Conservation (phyloP, 345 rosid species). For the Lumnitzera littorea region DNA sequence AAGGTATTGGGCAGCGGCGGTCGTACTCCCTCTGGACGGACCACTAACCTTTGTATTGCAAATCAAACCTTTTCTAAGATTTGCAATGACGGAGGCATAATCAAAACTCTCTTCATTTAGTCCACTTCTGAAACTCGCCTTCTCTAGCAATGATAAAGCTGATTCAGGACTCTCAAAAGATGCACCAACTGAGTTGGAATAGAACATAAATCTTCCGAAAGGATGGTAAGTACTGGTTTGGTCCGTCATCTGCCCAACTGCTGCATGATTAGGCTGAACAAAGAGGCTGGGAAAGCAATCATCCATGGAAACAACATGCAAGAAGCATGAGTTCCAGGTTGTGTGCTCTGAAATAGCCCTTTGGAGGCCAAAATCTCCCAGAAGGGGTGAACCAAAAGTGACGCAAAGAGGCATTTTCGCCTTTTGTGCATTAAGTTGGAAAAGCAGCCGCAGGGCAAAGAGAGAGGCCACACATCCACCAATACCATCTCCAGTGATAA, state of each 20-base stretch:
- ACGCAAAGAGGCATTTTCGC: conserved; percentile 44
- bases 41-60: neutral
- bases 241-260: neutral
- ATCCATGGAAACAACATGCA: conserved; percentile 34
- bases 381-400: conserved; percentile 60
- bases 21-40: conserved; percentile 17
- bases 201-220: conserved; percentile 49
- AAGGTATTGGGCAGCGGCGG: neutral
- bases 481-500: conserved; percentile 49
- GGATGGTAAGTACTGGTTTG: conserved; percentile 25
- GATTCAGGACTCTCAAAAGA: conserved; percentile 45
- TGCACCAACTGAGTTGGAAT: conserved; percentile 23
- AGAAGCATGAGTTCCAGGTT: conserved; percentile 42
- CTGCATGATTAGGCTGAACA: neutral
- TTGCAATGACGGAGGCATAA: conserved; percentile 10
- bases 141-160: conserved; percentile 19
- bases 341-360: conserved; percentile 22
- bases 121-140: conserved; percentile 4
- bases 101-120: conserved; percentile 6
- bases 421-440: conserved; percentile 10
- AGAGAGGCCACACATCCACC: conserved; percentile 76
- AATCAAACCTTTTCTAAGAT: conserved; percentile 7
- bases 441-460: conserved; percentile 55
- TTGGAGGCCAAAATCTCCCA: conserved; percentile 36
- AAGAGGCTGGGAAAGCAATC: conserved; percentile 32